Evolutionary conservation across 306 rosid genomes (phyloP), one percentile per base, ranked within the genome.

Genomic region (Oemleria cerasiformis): DNA sequence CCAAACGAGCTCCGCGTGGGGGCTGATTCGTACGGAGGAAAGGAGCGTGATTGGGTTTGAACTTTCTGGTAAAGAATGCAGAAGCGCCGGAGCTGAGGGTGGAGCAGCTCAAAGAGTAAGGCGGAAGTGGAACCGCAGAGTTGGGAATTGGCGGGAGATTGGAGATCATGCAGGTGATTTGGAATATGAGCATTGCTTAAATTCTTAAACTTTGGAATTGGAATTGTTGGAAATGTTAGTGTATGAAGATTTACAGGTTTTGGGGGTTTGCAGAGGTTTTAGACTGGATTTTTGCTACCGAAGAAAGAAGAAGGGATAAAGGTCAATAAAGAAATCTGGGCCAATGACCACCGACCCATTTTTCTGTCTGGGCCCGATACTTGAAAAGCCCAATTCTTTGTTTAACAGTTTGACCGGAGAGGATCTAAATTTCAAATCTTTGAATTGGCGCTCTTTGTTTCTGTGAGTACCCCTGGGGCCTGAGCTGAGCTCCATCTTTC

Each of bases 61-160:
- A 60, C 64, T 43, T 30, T 58, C 64, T 67, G 73, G 44, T 54
- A 5, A 73, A 66, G 67, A 84, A 76, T 6, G 62, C 67, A 71
- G 89, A 82, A 73, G 60, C 70, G n/a, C 49, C 20, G 81, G 84
- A 72, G 57, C 67, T 58, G 72, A 81, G 66, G 61, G 30, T 15
- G 56, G 74, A 73, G 74, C 54, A 19, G 39, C 47, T 15, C 9
- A 65, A 59, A 44, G 81, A 79, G 83, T 51, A 74, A 73, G 81
- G 66, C 10, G 74, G 73, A 72, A 68, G 66, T 16, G 69, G 75
- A 70, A 68, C 58, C 54, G 75, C 61, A 14, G 57, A 20, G 69
- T 6, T 48, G 73, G 80, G 78, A 25, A 68, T 0, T 17, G 50
- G 61, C 76, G 58, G 43, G 77, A 63, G 40, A 9, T 59, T 25